Percentiles rank a stretch among this genome's conserved stretches.
Evolutionary conservation across 257 asterid genomes (phyloP).

Genomic region (Striga asiatica): DNA sequence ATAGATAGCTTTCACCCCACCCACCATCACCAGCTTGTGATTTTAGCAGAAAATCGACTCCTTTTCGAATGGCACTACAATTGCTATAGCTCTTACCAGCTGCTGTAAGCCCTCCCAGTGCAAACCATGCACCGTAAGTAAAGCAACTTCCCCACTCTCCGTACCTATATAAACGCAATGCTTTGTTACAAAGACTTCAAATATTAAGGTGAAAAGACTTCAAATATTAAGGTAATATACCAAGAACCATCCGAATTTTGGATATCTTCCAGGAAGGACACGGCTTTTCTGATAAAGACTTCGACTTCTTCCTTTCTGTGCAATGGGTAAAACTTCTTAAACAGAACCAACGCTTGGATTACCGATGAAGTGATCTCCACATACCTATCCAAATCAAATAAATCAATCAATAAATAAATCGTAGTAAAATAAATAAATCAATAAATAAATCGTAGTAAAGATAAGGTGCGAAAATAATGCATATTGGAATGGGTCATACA

Average conservation of each 20-base stretch:
- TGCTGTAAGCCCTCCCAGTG: constrained; percentile 59
- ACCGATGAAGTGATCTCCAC: constrained; percentile 75
- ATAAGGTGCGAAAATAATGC: too few relatives aligned
- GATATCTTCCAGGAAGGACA: constrained; percentile 34
- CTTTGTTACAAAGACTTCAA: too few relatives aligned
- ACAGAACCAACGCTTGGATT: constrained; percentile 52
- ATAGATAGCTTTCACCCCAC: constrained; percentile 86
- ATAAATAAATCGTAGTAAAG: too few relatives aligned
- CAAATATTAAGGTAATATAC: constrained; percentile 27
- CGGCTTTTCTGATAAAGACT: constrained; percentile 30
- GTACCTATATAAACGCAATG: constrained; percentile 25
- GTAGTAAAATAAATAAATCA: too few relatives aligned
- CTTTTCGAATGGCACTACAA: constrained; percentile 39
- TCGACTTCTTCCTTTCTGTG: constrained; percentile 52
- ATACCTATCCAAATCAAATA: too few relatives aligned
- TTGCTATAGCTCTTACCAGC: constrained; percentile 47
- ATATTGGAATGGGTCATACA: constrained; percentile 33
- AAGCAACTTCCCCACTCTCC: constrained; percentile 86
- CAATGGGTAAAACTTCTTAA: constrained; percentile 40
- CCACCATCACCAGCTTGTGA: constrained; percentile 67
- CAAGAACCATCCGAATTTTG: constrained; percentile 81
- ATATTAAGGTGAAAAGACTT: too few relatives aligned
- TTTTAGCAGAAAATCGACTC: constrained; percentile 42
- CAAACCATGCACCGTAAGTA: constrained; percentile 72
- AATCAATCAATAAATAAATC: too few relatives aligned